These are phyloP conservation scores for Hibiscus tridactylites DNA, from an alignment of 345 rosid genomes.

Conservation along the genomic window DNA sequence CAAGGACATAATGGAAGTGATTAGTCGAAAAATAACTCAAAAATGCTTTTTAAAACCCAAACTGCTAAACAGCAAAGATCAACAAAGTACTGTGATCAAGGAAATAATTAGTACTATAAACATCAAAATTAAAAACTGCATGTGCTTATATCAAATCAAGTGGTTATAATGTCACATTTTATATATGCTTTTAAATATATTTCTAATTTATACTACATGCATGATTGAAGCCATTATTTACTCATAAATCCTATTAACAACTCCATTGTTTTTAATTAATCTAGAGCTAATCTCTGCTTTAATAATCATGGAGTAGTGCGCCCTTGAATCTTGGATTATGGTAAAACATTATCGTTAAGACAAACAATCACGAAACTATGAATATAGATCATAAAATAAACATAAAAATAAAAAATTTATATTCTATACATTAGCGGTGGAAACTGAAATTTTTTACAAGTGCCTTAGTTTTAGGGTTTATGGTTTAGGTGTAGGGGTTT, in stretches of 20 bases:
- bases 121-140: not conserved
- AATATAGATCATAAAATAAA: too few relatives aligned
- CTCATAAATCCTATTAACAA: not conserved
- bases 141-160: conserved; percentile 9
- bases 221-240: not conserved
- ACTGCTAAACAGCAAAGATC: not conserved
- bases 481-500: too few relatives aligned
- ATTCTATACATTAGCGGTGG: too few relatives aligned
- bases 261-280: not conserved
- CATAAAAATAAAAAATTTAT: too few relatives aligned
- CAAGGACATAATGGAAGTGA: not conserved
- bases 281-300: not conserved
- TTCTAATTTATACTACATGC: not conserved
- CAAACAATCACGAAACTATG: too few relatives aligned
- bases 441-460: too few relatives aligned
- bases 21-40: not conserved
- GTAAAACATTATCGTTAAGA: too few relatives aligned
- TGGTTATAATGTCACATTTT: not conserved
- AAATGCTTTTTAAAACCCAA: not conserved
- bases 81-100: not conserved
- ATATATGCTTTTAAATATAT: too few relatives aligned
- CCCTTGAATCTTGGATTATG: not conserved
- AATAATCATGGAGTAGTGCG: not conserved
- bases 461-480: too few relatives aligned
- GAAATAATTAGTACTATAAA: not conserved